Evolutionary conservation across 257 asterid species (phyloP).

Genomic region (Nicotiana otophora): DNA sequence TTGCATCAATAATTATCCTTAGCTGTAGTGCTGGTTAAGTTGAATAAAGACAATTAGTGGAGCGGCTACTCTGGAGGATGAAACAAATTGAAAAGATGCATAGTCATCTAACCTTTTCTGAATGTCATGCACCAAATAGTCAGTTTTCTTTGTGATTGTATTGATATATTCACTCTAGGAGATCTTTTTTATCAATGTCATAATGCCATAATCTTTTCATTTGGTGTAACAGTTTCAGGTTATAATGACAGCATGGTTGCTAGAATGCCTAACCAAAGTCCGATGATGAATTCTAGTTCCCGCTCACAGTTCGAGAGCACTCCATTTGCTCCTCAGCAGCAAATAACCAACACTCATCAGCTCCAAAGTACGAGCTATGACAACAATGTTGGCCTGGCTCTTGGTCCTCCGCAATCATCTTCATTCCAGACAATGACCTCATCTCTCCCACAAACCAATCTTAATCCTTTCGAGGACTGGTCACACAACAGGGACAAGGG

Average conservation of each 20-base stretch:
- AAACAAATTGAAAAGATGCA: too few species aligned
- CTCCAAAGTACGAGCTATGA: conserved; percentile 32
- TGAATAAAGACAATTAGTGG: too few species aligned
- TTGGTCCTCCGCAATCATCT: conserved; percentile 67
- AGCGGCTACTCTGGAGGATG: too few species aligned
- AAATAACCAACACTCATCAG: conserved; percentile 35
- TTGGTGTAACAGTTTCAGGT: conserved; percentile 37
- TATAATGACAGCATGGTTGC: conserved; percentile 38
- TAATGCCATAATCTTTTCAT: neutral
- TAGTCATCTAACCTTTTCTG: too few species aligned
- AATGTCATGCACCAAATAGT: too few species aligned
- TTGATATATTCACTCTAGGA: neutral
- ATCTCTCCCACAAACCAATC: conserved; percentile 39
- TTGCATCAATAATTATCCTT: too few species aligned
- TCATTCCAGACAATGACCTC: conserved; percentile 41
- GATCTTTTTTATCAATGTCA: neutral
- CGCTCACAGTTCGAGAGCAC: conserved; percentile 37
- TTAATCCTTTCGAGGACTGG: conserved; percentile 79
- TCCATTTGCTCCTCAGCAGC: conserved; percentile 38
- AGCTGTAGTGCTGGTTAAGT: too few species aligned
- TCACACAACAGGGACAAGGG: conserved; percentile 54
- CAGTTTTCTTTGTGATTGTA: too few species aligned
- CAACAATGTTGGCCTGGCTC: conserved; percentile 52
- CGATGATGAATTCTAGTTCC: conserved; percentile 31
- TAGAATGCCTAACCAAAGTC: conserved; percentile 47